Evolutionary conservation across 2,329 filamentous ascomycete genomes (phyloP).

Genomic region (Exophiala calicioides): DNA sequence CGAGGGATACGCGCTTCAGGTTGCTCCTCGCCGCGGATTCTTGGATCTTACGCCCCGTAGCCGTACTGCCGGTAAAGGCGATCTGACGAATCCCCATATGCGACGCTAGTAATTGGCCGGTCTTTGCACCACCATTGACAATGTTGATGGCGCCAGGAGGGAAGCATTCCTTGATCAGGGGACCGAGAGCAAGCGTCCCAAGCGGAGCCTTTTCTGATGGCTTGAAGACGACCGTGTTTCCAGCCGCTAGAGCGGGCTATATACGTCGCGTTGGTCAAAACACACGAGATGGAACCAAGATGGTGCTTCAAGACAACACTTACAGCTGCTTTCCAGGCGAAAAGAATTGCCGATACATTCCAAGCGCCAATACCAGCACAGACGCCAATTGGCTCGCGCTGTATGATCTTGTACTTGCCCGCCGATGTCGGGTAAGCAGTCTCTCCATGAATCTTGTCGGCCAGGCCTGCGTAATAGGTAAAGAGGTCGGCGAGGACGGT

Average conservation of each 20-base stretch:
- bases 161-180: slow-evolving; percentile 44
- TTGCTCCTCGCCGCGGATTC: slow-evolving; percentile 36
- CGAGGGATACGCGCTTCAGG: slow-evolving; percentile 39
- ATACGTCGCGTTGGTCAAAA: background rate
- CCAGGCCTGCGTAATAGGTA: slow-evolving; percentile 26
- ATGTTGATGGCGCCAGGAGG: slow-evolving; percentile 47
- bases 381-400: slow-evolving; percentile 33
- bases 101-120: slow-evolving; percentile 52
- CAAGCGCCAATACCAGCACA: slow-evolving; percentile 42
- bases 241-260: slow-evolving; percentile 45
- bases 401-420: slow-evolving; percentile 32
- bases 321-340: slow-evolving; percentile 42
- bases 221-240: slow-evolving; percentile 50
- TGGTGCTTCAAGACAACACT: background rate
- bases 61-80: slow-evolving; percentile 37
- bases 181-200: slow-evolving; percentile 38
- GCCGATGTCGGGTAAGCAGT: slow-evolving; percentile 12
- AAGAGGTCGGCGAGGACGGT: slow-evolving; percentile 3
- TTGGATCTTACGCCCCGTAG: slow-evolving; percentile 35
- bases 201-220: slow-evolving; percentile 49
- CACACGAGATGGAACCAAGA: background rate
- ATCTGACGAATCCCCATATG: slow-evolving; percentile 38
- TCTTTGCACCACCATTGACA: slow-evolving; percentile 48
- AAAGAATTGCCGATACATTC: slow-evolving; percentile 44
- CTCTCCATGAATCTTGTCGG: slow-evolving; percentile 26